Base-by-base conservation (phyloP, 2,329 filamentous ascomycete species). In the Metarhizium sp. region DNA sequence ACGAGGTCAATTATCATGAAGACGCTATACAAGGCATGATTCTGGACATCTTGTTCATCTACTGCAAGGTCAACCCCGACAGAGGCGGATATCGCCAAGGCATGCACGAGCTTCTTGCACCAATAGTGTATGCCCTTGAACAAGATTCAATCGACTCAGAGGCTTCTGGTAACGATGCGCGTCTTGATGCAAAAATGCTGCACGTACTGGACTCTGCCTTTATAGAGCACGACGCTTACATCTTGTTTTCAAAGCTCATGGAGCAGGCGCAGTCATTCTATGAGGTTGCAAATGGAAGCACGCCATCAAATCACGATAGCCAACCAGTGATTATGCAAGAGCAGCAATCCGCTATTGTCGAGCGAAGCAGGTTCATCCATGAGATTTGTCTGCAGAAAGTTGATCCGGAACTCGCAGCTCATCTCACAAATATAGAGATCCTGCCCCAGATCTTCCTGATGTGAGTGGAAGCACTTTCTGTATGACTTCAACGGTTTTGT, bases 401-500 rank as follows among this genome's bases (percentile, higher is more conserved):
- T 34, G 94, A 97, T 66, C 86, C 88, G n/a, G 87, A 91, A 64
- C 78, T 97, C 32, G 87, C 90, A 14, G 77, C 78, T 29, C 92
- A 97, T 68, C 78, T 99, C 18, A 85, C 85, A 57, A 81, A 83
- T 57, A 85, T 96, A 50, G 92, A 96, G 58, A 85, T 99, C 58
- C 74, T 96, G n/a, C 94, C 94, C 1, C 94, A 99, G 64, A 92
- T 99, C 52, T 99, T 97, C 66, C 75, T 97, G 29, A 95, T 97
- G 88, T 94, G 72, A 69, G 78, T 68, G 13, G 16, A 46, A n/a
- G 3, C 18, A 8, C 6, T 42, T 7, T 48, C 45, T 48, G 42
- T 57, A 59, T 52, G 49, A 16, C 50, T 54, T 4, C 58, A 42
- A 16, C 32, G 36, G 6, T 40, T 30, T 30, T n/a, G 42, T 25